Conservation (phyloP, 1,139 yeast species). For the Saccharomycopsis hybrid region DNA sequence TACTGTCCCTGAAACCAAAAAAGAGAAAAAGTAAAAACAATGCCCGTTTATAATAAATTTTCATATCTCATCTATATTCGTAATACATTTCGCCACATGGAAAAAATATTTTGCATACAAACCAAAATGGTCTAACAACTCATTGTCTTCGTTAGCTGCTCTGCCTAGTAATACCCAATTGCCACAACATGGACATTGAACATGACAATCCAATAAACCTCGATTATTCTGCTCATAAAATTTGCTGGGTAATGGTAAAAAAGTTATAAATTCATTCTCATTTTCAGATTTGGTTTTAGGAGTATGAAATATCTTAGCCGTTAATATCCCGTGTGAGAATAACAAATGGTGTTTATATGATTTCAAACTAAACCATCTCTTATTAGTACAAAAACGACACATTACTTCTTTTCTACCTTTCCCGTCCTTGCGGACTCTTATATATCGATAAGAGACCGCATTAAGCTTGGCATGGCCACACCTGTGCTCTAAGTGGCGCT, state of each 20-base stretch:
- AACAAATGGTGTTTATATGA: constrained; percentile 24
- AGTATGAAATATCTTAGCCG: not conserved
- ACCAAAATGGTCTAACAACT: constrained; percentile 11
- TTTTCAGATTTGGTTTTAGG: not conserved
- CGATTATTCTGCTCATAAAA: constrained; percentile 20
- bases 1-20: too few species aligned
- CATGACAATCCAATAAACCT: constrained; percentile 19
- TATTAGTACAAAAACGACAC: constrained; percentile 27
- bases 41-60: not conserved
- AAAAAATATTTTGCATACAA: constrained; percentile 16
- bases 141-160: constrained; percentile 4
- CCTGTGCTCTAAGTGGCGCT: not conserved
- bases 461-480: not conserved
- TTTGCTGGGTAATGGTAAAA: constrained; percentile 24
- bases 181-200: constrained; percentile 23
- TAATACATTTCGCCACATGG: constrained; percentile 6
- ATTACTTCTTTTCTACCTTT: constrained; percentile 21
- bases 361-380: constrained; percentile 24
- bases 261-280: constrained; percentile 7
- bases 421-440: not conserved
- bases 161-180: constrained; percentile 23
- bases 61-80: not conserved
- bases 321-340: constrained; percentile 27
- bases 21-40: too few species aligned
- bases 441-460: not conserved